Evolutionary conservation across 768 basidiomycete species (phyloP).

Genomic region (Mycena indigotica): DNA sequence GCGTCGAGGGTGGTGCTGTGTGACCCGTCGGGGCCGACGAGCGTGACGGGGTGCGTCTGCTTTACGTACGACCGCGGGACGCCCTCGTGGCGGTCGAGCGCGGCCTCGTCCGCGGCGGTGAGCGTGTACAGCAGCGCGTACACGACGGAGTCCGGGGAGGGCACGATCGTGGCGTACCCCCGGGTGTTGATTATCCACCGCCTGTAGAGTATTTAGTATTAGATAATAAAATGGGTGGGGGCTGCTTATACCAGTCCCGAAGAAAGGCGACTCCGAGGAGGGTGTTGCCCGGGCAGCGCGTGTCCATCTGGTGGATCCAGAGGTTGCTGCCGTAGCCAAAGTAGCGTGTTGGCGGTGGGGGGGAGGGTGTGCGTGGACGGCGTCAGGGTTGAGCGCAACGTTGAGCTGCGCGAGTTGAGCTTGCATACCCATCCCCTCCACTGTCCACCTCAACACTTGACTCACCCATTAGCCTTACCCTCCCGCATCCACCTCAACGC

Average conservation of each 20-base stretch:
- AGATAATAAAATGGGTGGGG: background rate
- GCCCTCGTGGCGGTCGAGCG: conserved; percentile 46
- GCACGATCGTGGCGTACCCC: conserved; percentile 50
- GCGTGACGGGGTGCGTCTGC: conserved; percentile 32
- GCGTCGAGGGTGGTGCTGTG: conserved; percentile 25
- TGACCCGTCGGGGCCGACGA: conserved; percentile 14
- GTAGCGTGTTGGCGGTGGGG: too few relatives aligned
- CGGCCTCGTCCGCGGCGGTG: conserved; percentile 41
- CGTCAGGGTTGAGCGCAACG: too few relatives aligned
- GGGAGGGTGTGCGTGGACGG: too few relatives aligned
- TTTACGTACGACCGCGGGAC: conserved; percentile 42
- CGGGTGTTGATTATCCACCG: conserved; percentile 49
- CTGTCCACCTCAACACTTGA: too few relatives aligned
- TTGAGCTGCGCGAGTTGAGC: too few relatives aligned
- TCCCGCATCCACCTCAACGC: too few relatives aligned
- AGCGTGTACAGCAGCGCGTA: conserved; percentile 48
- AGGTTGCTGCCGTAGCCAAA: conserved; percentile 57
- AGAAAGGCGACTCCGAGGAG: conserved; percentile 43
- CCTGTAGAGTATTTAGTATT: conserved; percentile 32
- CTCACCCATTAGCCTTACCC: too few relatives aligned
- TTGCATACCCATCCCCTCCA: too few relatives aligned
- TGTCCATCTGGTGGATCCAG: conserved; percentile 51
- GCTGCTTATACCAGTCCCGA: conserved; percentile 47
- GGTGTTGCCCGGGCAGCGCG: conserved; percentile 47
- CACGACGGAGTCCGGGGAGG: conserved; percentile 42